Percentiles rank a stretch among this genome's conserved stretches.
phyloP scores from a whole-genome alignment of 192 early-diverging fungal genomes.

The Backusella luteola region DNA sequence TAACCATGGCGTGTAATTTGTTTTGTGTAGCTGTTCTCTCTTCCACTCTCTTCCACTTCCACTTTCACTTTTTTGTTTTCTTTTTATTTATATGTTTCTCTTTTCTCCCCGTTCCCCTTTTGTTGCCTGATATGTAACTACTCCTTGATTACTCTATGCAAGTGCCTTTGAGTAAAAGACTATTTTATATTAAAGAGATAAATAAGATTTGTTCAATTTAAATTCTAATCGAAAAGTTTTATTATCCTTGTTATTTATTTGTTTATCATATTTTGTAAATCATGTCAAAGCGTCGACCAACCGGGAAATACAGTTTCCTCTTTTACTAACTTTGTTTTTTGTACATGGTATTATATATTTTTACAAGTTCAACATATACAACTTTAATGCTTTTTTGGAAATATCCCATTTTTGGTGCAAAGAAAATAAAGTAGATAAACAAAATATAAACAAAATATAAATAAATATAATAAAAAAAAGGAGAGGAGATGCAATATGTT shows the following conservation, averaged over 20 bases:
- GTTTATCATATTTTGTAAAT: not conserved
- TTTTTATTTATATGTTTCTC: not conserved
- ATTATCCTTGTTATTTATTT: not conserved
- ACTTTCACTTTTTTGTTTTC: not conserved
- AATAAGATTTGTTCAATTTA: not conserved
- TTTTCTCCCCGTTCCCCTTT: not conserved
- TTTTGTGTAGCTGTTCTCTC: not conserved
- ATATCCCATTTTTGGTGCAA: not conserved
- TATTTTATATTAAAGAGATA: not conserved
- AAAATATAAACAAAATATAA: not conserved
- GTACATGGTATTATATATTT: not conserved
- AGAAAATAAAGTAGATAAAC: not conserved
- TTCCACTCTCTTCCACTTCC: not conserved
- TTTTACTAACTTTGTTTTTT: not conserved
- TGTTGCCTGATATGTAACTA: not conserved
- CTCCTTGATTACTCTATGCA: not conserved
- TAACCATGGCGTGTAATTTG: slow-evolving; percentile 3
- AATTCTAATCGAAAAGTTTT: not conserved
- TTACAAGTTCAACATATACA: not conserved
- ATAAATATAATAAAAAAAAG: not conserved
- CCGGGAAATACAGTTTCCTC: not conserved
- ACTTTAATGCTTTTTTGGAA: not conserved
- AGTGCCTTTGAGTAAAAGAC: not conserved
- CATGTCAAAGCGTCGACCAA: not conserved
- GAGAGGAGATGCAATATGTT: not conserved